Evolutionary conservation across 768 basidiomycete genomes (phyloP), one percentile per base, ranked within the genome.

Genomic region (Serendipita sp.): DNA sequence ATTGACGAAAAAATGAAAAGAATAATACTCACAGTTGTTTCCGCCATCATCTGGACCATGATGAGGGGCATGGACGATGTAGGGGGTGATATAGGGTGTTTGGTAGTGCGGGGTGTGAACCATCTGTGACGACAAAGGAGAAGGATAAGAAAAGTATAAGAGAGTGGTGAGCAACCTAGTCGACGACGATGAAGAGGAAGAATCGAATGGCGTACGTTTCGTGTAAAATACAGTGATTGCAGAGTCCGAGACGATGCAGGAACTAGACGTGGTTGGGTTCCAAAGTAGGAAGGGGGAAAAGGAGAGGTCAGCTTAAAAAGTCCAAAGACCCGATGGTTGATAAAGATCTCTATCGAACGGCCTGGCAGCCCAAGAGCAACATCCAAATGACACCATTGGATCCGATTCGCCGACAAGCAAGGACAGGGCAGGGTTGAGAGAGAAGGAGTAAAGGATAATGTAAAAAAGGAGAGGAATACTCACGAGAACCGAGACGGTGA

Each of bases 71-170:
- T 90, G 89, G 72, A 89, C 85, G 76, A 91, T 91, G 75, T 89
- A 88, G 38, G 89, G 89, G 68, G 89, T 91, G 63, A 90, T 86
- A 73, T 91, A 89, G 70, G 89, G 89, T 7, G 89, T 89, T 13
- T 67, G 68, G 8, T 64, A 85, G 44, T 68, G 82, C 62, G 83
- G 77, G 72, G 81, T 79, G 56, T 66, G 58, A 69, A 83, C 82
- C 86, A 88, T 88, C 69, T 69, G 82, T 23, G 47, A 52, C n/a
- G 44, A 30, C 15, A 1, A 23, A 23, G 23, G 34, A 36, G 23
- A 23, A 30, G 28, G 48, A 23, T 67, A 18, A 41, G 32, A 15
- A 5, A 32, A 11, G 15, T 34, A 23, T 15, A 13, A 16, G 63
- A 23, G 65, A 16, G 63, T 51, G 18, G 48, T 51, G 48, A 32